phyloP scores from a whole-genome alignment of 2,329 filamentous ascomycete genomes.

The Scedosporium boydii region DNA sequence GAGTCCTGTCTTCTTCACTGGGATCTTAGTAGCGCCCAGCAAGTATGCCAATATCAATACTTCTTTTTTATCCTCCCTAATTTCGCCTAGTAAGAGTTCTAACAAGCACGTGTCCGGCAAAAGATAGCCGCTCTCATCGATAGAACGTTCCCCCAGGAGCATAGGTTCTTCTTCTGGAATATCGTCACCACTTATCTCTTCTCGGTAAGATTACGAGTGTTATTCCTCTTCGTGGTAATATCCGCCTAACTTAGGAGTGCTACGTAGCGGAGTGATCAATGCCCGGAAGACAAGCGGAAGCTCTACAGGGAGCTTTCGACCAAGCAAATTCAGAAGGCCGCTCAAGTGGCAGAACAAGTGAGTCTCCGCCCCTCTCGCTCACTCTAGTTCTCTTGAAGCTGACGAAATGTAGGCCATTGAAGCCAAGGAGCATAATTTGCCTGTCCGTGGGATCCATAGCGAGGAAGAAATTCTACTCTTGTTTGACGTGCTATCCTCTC shows the following conservation, averaged over 20 bases:
- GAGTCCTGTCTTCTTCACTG: constrained; percentile 44
- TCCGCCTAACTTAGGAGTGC: not conserved
- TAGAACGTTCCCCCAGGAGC: constrained; percentile 37
- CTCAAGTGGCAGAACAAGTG: constrained; percentile 34
- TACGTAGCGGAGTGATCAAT: constrained; percentile 33
- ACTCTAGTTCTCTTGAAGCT: no score
- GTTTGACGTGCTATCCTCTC: constrained; percentile 34
- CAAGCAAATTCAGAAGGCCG: constrained; percentile 41
- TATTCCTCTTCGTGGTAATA: no score
- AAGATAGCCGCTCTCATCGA: constrained; percentile 47
- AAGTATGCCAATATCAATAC: constrained; percentile 25
- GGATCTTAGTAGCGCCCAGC: constrained; percentile 48
- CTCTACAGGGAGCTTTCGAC: constrained; percentile 41
- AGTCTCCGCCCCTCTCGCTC: not conserved
- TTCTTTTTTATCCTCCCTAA: not conserved
- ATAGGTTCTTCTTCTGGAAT: constrained; percentile 43
- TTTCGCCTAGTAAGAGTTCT: not conserved
- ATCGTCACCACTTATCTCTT: constrained; percentile 44
- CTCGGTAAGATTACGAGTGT: constrained; percentile 28
- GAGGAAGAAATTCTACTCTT: constrained; percentile 43
- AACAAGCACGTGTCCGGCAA: constrained; percentile 4
- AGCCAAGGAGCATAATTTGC: constrained; percentile 7
- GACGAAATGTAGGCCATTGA: not conserved
- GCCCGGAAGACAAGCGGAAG: constrained; percentile 36
- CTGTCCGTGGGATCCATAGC: constrained; percentile 25